phyloP scores from a whole-genome alignment of 208 protist species.

The Balamuthia mandrillaris region DNA sequence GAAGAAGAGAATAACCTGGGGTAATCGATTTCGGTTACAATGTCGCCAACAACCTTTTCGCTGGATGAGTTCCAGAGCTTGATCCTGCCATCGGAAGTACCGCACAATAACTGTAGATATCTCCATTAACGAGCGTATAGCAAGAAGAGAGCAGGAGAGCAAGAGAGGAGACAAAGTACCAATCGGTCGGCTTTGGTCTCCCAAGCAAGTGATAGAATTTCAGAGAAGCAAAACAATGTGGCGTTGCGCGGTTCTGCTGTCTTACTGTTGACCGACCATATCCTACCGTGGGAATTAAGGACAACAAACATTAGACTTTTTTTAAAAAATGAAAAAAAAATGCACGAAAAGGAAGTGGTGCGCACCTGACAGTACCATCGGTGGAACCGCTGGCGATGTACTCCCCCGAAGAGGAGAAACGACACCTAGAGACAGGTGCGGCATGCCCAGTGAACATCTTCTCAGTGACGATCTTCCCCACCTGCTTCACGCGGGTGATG shows the following conservation, averaged over 20 bases:
- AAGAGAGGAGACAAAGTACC: background rate
- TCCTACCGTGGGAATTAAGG: background rate
- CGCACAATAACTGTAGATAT: background rate
- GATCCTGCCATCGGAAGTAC: background rate
- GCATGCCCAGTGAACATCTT: background rate
- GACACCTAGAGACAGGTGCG: background rate
- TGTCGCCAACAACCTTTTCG: background rate
- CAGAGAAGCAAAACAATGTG: slow-evolving; percentile 15
- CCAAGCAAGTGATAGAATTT: slow-evolving; percentile 18
- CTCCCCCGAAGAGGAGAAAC: slow-evolving; percentile 6
- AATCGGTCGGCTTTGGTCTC: slow-evolving; percentile 1
- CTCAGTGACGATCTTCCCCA: too few species aligned
- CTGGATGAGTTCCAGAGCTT: slow-evolving; percentile 24
- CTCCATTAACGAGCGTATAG: background rate
- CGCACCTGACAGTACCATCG: background rate
- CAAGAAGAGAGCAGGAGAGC: background rate
- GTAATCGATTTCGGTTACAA: background rate
- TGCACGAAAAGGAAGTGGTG: too few species aligned
- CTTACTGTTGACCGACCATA: background rate
- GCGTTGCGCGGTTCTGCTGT: background rate
- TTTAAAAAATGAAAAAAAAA: too few species aligned
- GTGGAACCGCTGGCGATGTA: slow-evolving; percentile 4
- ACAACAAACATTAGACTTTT: background rate
- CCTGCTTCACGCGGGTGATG: too few species aligned
- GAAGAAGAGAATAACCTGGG: background rate